Evolutionary conservation across 345 rosid genomes (phyloP), one percentile per base, ranked within the genome.

Genomic region (Erysimum cheiranthoides): DNA sequence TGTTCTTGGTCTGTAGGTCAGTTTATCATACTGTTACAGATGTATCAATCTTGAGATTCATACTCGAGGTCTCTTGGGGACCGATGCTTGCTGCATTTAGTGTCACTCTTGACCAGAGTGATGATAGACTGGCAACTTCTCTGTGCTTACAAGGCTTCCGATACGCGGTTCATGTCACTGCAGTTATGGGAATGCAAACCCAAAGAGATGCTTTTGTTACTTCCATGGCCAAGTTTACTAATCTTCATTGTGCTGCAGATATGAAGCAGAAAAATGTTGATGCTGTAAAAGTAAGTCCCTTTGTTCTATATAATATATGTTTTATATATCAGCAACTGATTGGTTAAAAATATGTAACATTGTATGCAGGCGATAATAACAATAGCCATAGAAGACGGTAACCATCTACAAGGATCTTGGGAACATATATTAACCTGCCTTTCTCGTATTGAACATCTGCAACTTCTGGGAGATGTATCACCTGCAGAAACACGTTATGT

Each of bases 121-220:
- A 92, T 83, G 99, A 95, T 74, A 90, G 85, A 75, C 86, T 90
- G 28, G 99, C 97, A 68, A 87, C 98, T 58, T 84, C 89, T 81
- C 93, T 88, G 28, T 95, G 98, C 82, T 81, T 95, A 81, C 89
- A 83, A 83, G 99, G 98, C 31, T 95, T 92, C 35, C 81, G 93
- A 40, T 78, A 84, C 61, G 96, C 99, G 16, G 92, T 95, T 52
- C 99, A 95, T 72, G 86, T 89, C 52, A 92, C 99, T 60, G 89
- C 98, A 43, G 93, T 90, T 56, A 89, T 90, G 96, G 93, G 96
- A 62, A 88, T 95, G 98, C 97, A 93, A 86, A 95, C 97, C 13
- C 98, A 93, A 80, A 86, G 99, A 82, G 99, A 95, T 85, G 99
- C 99, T 77, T 95, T 95, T 82, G 95, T 95, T 65, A 93, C 96